Evolutionary conservation across 805 yeast species (phyloP).

Genomic region (Starmerella bombi): DNA sequence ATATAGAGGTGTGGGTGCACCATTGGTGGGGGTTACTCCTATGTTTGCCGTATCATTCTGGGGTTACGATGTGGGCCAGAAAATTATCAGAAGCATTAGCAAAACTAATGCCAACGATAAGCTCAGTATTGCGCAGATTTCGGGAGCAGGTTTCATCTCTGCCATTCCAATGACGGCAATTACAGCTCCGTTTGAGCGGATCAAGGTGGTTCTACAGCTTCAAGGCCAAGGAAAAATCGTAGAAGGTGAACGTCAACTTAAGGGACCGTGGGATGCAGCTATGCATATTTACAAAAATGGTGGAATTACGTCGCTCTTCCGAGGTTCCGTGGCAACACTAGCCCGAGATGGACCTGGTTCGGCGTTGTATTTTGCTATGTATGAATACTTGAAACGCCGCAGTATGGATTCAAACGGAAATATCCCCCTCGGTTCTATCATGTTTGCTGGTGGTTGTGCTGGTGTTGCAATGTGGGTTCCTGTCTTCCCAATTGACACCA

Average conservation of each 20-base stretch:
- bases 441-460: slow-evolving; percentile 87
- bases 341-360: slow-evolving; percentile 98
- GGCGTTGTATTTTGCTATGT: slow-evolving; percentile 88
- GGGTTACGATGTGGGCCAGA: slow-evolving; percentile 94
- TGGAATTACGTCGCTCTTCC: slow-evolving; percentile 70
- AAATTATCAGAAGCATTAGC: slow-evolving; percentile 41
- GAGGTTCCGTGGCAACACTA: slow-evolving; percentile 82
- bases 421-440: slow-evolving; percentile 53
- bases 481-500: slow-evolving; percentile 92
- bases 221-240: slow-evolving; percentile 38
- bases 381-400: slow-evolving; percentile 60
- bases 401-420: slow-evolving; percentile 36
- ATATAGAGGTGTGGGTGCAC: slow-evolving; percentile 89
- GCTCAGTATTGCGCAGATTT: slow-evolving; percentile 55
- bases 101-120: slow-evolving; percentile 27
- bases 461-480: slow-evolving; percentile 96
- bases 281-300: slow-evolving; percentile 61
- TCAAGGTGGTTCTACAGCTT: slow-evolving; percentile 84
- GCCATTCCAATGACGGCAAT: slow-evolving; percentile 91
- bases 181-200: slow-evolving; percentile 96
- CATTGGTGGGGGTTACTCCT: slow-evolving; percentile 92
- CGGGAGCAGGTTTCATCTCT: slow-evolving; percentile 85
- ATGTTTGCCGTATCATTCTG: slow-evolving; percentile 97
- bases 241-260: slow-evolving; percentile 28
- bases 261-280: slow-evolving; percentile 41